Base-by-base conservation (phyloP, 805 yeast species). In the Schwanniomyces polymorphus region DNA sequence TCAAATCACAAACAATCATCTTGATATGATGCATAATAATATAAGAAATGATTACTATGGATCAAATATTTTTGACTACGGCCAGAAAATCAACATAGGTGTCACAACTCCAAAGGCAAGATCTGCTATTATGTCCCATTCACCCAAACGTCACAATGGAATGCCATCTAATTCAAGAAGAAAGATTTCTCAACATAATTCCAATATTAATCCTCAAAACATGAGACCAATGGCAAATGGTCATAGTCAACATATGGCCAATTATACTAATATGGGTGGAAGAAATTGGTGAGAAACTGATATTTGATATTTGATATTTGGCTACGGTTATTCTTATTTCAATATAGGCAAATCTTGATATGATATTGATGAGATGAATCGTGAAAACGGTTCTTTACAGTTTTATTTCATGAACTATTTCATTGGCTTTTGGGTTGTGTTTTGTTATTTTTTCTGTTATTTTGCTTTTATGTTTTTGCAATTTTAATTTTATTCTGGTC, bases 81-180 rank as follows among this genome's bases (percentile, higher is more conserved):
- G 39, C 5, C 25, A 37, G 14, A 37, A 37, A 21, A 37, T 37
- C 14, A 37, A 37, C 11, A 12, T 23, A 23, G 39, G 39, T n/a
- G 12, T 37, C 6, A 12, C 27, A 12, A 52, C 55, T 18, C 56
- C 58, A 5, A 49, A 49, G 34, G 40, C 49, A 14, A 47, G 59
- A 41, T 51, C 52, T 16, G 21, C 35, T 4, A 17, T 3, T 31
- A 31, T 31, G 35, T 14, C 18, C 18, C 18, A 31, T 14, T 31
- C 35, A 16, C 35, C 35, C n/a, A 31, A 31, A 31, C 35, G 35
- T 16, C 14, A 31, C 17, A 21, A 21, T 16, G 35, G 35, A 7
- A 14, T 31, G 14, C 35, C 35, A 7, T 7, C 35, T 2, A 16
- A 16, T 4, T 31, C 35, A 17, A 31, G 35, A 10, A 31, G 35